Evolutionary conservation across 352 stramenopile species (phyloP).

Genomic region (Globisporangium iwayamae): DNA sequence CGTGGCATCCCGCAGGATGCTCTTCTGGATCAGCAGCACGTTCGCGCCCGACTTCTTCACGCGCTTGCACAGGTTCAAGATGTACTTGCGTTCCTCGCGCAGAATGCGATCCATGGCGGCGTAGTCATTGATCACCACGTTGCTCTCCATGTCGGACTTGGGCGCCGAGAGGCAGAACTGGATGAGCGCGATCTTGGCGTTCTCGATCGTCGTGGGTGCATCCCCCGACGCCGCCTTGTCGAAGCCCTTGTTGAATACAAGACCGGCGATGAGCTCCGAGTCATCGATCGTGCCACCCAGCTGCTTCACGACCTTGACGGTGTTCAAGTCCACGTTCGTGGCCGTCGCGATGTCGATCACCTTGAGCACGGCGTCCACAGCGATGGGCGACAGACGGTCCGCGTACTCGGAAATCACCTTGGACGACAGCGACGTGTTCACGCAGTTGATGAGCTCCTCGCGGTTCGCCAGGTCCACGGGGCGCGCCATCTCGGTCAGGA

Average conservation of each 20-base stretch:
- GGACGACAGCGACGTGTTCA: constrained; percentile 97
- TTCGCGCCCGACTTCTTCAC: constrained; percentile 99
- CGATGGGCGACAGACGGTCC: constrained; percentile 96
- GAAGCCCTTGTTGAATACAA: constrained; percentile 98
- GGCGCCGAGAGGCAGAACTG: constrained; percentile 99
- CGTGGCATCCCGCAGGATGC: constrained; percentile 98
- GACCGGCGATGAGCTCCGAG: constrained; percentile 96
- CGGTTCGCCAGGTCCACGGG: constrained; percentile 94
- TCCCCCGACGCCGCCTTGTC: constrained; percentile 68
- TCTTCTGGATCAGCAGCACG: constrained; percentile 99
- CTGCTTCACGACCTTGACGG: constrained; percentile 98
- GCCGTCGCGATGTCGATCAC: constrained; percentile 93
- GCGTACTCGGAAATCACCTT: constrained; percentile 98
- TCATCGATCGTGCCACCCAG: constrained; percentile 99
- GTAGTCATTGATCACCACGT: constrained; percentile 99
- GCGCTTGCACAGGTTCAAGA: constrained; percentile 95
- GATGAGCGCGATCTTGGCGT: constrained; percentile 99
- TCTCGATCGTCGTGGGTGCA: constrained; percentile 86
- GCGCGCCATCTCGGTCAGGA: constrained; percentile 88
- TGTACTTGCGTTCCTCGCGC: constrained; percentile 98
- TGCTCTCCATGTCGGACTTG: constrained; percentile 99
- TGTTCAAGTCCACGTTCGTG: constrained; percentile 96
- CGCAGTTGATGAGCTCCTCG: constrained; percentile 95
- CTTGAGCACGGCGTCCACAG: constrained; percentile 97
- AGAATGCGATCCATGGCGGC: constrained; percentile 99